Evolutionary conservation across 1,139 yeast species (phyloP).

Genomic region (Geotrichum australiense): DNA sequence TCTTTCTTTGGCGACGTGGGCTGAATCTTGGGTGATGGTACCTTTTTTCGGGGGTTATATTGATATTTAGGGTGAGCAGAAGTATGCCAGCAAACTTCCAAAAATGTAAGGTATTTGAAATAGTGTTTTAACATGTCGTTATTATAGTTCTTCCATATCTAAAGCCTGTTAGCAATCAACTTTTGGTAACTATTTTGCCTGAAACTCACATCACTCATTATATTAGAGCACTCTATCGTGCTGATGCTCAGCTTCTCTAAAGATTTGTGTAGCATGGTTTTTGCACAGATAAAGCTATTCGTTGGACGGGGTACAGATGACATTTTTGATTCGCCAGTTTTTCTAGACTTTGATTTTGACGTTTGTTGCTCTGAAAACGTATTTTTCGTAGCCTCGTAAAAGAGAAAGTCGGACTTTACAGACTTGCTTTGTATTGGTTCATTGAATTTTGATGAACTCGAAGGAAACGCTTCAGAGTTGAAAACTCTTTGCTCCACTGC

Average conservation of each 20-base stretch:
- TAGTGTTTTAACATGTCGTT: slow-evolving; percentile 9
- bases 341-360: not conserved
- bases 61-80: slow-evolving; percentile 11
- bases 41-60: slow-evolving; percentile 9
- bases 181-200: too few relatives aligned
- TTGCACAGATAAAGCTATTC: slow-evolving; percentile 13
- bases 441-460: slow-evolving; percentile 5
- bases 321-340: not conserved
- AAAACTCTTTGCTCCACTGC: slow-evolving; percentile 1
- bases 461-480: slow-evolving; percentile 11
- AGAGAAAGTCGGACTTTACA: slow-evolving; percentile 9
- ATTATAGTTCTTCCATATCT: slow-evolving; percentile 7
- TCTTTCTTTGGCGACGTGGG: too few relatives aligned
- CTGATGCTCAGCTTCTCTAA: slow-evolving; percentile 7
- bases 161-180: not conserved
- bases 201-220: slow-evolving; percentile 13
- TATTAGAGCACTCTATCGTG: slow-evolving; percentile 12
- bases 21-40: slow-evolving; percentile 5
- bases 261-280: slow-evolving; percentile 11
- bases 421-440: slow-evolving; percentile 6
- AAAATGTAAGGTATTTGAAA: slow-evolving; percentile 9
- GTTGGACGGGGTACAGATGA: slow-evolving; percentile 10
- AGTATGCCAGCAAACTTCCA: slow-evolving; percentile 12
- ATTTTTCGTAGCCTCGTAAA: slow-evolving; percentile 12
- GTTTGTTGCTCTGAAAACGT: slow-evolving; percentile 9